Conservation (phyloP, 73 alveolate species). For the Tetrahymena malaccensis region DNA sequence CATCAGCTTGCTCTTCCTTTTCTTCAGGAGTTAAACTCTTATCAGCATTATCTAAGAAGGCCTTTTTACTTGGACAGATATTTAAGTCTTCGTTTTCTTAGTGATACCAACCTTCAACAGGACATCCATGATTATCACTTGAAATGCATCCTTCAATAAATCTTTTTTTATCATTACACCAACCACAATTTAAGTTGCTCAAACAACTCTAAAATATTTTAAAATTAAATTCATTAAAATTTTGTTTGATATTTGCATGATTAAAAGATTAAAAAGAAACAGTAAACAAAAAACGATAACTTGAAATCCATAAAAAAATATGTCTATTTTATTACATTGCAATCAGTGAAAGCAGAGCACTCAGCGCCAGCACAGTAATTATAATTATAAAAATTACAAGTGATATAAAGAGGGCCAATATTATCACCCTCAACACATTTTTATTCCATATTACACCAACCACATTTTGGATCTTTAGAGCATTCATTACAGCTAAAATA, state of each 20-base stretch:
- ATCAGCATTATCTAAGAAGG: background rate
- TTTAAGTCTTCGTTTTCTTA: background rate
- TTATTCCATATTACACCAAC: constrained; percentile 39
- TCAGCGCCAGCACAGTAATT: constrained; percentile 39
- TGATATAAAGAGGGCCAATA: constrained; percentile 30
- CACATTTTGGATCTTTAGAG: constrained; percentile 37
- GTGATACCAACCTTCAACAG: background rate
- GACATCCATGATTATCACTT: background rate
- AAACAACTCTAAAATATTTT: background rate
- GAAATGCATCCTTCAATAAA: background rate
- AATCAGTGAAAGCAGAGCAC: constrained; percentile 36
- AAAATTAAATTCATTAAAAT: background rate
- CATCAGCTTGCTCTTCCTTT: background rate
- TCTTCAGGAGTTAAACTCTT: background rate
- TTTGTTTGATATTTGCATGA: background rate
- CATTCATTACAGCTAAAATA: constrained; percentile 14
- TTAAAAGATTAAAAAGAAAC: background rate
- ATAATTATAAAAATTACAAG: constrained; percentile 38
- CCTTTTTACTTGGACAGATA: background rate
- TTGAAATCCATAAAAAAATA: no score
- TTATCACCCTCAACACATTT: constrained; percentile 44
- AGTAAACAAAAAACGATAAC: background rate
- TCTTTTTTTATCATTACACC: background rate
- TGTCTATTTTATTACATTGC: constrained; percentile 3
- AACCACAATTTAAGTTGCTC: background rate